A percentile compares a stretch with the other conserved stretches of the same genome.
Evolutionary conservation across 1,139 yeast species (phyloP).

Genomic region (Geotrichum klebahnii): DNA sequence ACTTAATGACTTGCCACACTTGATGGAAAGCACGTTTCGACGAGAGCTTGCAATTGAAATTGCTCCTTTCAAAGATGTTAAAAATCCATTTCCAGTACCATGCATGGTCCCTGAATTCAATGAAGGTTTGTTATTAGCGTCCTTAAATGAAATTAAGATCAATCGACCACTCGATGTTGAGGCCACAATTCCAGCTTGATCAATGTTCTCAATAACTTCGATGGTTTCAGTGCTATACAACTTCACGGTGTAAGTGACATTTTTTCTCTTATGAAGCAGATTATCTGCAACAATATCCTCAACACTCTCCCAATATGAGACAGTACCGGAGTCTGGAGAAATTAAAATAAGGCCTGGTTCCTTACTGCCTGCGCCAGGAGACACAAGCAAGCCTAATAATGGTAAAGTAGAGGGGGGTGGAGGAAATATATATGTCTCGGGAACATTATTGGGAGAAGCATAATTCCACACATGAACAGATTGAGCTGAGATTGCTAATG

Average conservation of each 20-base stretch:
- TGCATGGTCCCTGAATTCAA: constrained; percentile 28
- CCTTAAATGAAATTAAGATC: constrained; percentile 59
- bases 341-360: constrained; percentile 71
- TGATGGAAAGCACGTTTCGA: constrained; percentile 58
- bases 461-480: constrained; percentile 69
- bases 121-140: constrained; percentile 60
- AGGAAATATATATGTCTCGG: constrained; percentile 49
- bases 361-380: constrained; percentile 56
- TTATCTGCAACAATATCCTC: constrained; percentile 68
- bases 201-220: constrained; percentile 56
- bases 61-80: constrained; percentile 34
- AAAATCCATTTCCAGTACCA: constrained; percentile 36
- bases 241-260: constrained; percentile 39
- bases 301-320: constrained; percentile 63
- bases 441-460: constrained; percentile 54
- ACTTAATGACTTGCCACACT: constrained; percentile 51
- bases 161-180: constrained; percentile 72
- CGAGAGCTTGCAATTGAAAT: constrained; percentile 33
- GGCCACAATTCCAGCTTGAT: constrained; percentile 70
- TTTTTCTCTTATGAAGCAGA: constrained; percentile 45
- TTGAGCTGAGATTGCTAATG: constrained; percentile 50
- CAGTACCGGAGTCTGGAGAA: constrained; percentile 52
- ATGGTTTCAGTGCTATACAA: constrained; percentile 43
- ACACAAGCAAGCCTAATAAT: constrained; percentile 62
- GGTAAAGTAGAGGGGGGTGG: constrained; percentile 35